Percentiles rank a stretch among this genome's conserved stretches.
Conservation (phyloP, 495 filamentous ascomycete genomes). For the Neurospora intermedia region DNA sequence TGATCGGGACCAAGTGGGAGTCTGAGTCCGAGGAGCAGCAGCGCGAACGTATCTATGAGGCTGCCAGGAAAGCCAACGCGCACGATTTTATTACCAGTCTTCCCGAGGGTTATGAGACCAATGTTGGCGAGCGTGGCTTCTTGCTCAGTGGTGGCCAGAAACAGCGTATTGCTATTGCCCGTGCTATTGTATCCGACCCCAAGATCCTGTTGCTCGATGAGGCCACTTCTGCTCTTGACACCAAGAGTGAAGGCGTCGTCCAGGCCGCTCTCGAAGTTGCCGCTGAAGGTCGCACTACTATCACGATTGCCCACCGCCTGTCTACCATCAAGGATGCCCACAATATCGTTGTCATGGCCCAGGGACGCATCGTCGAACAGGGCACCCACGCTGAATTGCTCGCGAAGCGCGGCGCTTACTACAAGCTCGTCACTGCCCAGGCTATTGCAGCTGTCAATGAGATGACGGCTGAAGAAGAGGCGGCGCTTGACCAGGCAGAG, state of each 20-base stretch:
- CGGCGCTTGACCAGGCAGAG: slow-evolving; percentile 28
- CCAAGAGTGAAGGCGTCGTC: slow-evolving; percentile 88
- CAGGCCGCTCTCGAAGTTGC: slow-evolving; percentile 86
- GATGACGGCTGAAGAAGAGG: slow-evolving; percentile 34
- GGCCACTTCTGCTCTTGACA: slow-evolving; percentile 90
- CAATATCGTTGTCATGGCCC: slow-evolving; percentile 88
- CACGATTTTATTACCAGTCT: slow-evolving; percentile 81
- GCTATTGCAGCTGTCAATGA: slow-evolving; percentile 51
- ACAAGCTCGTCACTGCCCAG: slow-evolving; percentile 45
- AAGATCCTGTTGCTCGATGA: slow-evolving; percentile 90
- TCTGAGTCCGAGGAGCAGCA: slow-evolving; percentile 52
- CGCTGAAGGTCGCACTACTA: slow-evolving; percentile 83
- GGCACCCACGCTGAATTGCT: slow-evolving; percentile 64
- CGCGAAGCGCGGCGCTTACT: slow-evolving; percentile 46
- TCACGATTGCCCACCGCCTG: slow-evolving; percentile 89
- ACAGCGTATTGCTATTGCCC: slow-evolving; percentile 78
- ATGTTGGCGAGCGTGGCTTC: slow-evolving; percentile 92
- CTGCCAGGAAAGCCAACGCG: slow-evolving; percentile 84
- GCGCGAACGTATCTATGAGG: slow-evolving; percentile 59
- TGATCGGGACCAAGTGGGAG: slow-evolving; percentile 77
- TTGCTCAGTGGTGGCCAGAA: slow-evolving; percentile 91
- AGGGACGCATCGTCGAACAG: slow-evolving; percentile 77
- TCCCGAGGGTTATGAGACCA: slow-evolving; percentile 85
- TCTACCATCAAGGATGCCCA: slow-evolving; percentile 89
- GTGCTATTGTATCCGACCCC: slow-evolving; percentile 88